A percentile compares a stretch with the other conserved stretches of the same genome.
Conservation (phyloP, 176 grass and related monocot species). For the Juncus inflexus region DNA sequence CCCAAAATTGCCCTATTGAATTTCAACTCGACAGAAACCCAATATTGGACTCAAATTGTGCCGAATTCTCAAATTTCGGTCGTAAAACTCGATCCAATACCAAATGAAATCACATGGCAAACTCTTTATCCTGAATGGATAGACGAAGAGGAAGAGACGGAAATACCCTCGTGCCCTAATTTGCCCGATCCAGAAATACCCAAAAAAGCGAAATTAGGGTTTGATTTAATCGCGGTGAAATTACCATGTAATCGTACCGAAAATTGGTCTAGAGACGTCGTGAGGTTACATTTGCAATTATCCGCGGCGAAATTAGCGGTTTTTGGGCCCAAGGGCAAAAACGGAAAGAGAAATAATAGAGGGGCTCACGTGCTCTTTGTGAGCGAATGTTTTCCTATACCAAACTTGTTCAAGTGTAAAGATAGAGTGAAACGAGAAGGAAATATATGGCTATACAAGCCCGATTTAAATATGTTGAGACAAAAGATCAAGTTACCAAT, state of each 20-base stretch:
- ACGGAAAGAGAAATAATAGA: conserved; percentile 16
- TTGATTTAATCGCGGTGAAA: conserved; percentile 85
- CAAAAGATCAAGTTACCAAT: conserved; percentile 76
- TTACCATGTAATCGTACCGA: conserved; percentile 53
- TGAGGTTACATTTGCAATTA: conserved; percentile 75
- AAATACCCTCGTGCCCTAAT: conserved; percentile 63
- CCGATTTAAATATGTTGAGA: conserved; percentile 53
- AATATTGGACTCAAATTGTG: conserved; percentile 52
- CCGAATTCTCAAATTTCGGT: conserved; percentile 60
- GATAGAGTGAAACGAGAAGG: conserved; percentile 64
- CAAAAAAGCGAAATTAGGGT: conserved; percentile 29
- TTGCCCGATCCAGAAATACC: conserved; percentile 56
- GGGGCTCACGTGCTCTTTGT: conserved; percentile 70
- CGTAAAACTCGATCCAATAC: conserved; percentile 52
- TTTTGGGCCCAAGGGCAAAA: conserved; percentile 37
- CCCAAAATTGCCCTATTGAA: conserved; percentile 70
- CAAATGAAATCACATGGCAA: conserved; percentile 67
- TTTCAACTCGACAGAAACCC: conserved; percentile 70
- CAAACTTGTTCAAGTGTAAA: conserved; percentile 83
- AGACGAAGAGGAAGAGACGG: conserved; percentile 88
- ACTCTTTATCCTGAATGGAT: conserved; percentile 91
- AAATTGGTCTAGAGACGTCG: conserved; percentile 78
- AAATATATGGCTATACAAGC: conserved; percentile 72
- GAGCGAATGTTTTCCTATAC: conserved; percentile 73
- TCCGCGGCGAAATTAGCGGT: conserved; percentile 74